phyloP scores from a whole-genome alignment of 2,329 filamentous ascomycete species.

The Aureobasidium sp. region DNA sequence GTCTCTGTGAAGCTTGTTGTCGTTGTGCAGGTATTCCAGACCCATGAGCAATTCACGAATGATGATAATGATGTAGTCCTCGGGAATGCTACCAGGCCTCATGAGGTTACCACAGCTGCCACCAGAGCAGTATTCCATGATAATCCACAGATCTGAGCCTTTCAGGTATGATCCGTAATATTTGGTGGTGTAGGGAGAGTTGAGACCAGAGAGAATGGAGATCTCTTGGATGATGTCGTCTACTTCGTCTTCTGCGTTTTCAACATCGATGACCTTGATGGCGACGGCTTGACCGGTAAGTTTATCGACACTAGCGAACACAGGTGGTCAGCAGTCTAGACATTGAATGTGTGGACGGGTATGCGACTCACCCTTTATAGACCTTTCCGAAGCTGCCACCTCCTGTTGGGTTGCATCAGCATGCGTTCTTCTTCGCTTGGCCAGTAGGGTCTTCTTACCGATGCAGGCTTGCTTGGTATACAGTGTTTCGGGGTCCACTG shows the following conservation, averaged over 20 bases:
- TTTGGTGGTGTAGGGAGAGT: slow-evolving; percentile 93
- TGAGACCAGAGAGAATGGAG: slow-evolving; percentile 88
- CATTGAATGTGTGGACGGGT: background rate
- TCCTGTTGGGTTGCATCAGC: slow-evolving; percentile 41
- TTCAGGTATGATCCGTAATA: slow-evolving; percentile 97
- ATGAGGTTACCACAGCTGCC: slow-evolving; percentile 93
- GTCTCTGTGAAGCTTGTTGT: slow-evolving; percentile 93
- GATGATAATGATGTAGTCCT: slow-evolving; percentile 97
- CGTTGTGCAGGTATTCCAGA: slow-evolving; percentile 83
- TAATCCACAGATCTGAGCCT: slow-evolving; percentile 94
- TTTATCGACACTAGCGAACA: slow-evolving; percentile 65
- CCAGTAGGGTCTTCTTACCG: slow-evolving; percentile 14
- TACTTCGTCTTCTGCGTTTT: slow-evolving; percentile 97
- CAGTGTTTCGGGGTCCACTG: slow-evolving; percentile 69
- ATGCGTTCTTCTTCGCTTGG: background rate
- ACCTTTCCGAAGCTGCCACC: slow-evolving; percentile 98
- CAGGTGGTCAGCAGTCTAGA: background rate
- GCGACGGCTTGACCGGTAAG: slow-evolving; percentile 87
- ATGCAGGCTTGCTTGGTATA: slow-evolving; percentile 68
- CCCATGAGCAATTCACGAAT: slow-evolving; percentile 81
- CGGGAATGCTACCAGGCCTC: slow-evolving; percentile 83
- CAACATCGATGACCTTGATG: slow-evolving; percentile 98
- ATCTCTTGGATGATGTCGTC: slow-evolving; percentile 99
- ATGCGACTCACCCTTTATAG: slow-evolving; percentile 71
- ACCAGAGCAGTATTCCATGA: slow-evolving; percentile 98